Evolutionary conservation across 2,329 filamentous ascomycete genomes (phyloP).

Genomic region (Chrysoporthe deuterocubensis): DNA sequence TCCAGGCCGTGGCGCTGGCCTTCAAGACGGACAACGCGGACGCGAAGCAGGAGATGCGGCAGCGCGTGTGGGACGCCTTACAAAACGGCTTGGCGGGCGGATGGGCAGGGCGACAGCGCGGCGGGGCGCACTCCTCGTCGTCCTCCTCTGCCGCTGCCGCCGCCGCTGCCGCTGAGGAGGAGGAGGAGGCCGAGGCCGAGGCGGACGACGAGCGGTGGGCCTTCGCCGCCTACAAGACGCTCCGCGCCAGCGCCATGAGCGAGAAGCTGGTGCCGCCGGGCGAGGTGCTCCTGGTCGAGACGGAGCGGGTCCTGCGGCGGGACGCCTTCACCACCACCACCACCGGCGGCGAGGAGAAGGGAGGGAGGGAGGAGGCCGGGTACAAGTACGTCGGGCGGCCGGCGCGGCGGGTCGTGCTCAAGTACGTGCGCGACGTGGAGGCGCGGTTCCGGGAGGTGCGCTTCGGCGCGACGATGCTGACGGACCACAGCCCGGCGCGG

Average conservation of each 20-base stretch:
- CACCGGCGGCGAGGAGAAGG: not conserved
- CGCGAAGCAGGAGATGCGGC: slow-evolving; percentile 68
- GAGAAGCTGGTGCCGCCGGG: slow-evolving; percentile 75
- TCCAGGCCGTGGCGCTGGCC: slow-evolving; percentile 71
- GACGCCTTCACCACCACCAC: slow-evolving; percentile 60
- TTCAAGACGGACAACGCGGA: slow-evolving; percentile 74
- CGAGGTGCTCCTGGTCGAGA: slow-evolving; percentile 76
- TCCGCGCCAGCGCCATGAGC: slow-evolving; percentile 70
- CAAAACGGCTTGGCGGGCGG: slow-evolving; percentile 64
- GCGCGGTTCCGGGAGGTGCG: slow-evolving; percentile 69
- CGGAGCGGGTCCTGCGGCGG: slow-evolving; percentile 66
- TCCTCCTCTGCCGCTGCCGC: too few species aligned
- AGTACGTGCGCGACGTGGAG: slow-evolving; percentile 74
- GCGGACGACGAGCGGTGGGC: slow-evolving; percentile 58
- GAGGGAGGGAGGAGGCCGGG: slow-evolving; percentile 25
- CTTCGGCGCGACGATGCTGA: slow-evolving; percentile 75
- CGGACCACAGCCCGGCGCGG: slow-evolving; percentile 74
- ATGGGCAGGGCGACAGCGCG: slow-evolving; percentile 52
- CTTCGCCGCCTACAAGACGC: slow-evolving; percentile 65
- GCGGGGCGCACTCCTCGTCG: too few species aligned
- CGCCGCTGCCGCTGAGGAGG: slow-evolving; percentile 37
- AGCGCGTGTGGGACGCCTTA: slow-evolving; percentile 68
- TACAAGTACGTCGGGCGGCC: slow-evolving; percentile 58
- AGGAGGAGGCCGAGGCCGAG: not conserved
- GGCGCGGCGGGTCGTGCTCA: slow-evolving; percentile 70